A percentile compares a stretch with the other conserved stretches of the same genome.
These are phyloP conservation scores for Marchantia polymorpha DNA, from an alignment of 225 moss, liverwort and hornwort species.

Conservation along the genomic window DNA sequence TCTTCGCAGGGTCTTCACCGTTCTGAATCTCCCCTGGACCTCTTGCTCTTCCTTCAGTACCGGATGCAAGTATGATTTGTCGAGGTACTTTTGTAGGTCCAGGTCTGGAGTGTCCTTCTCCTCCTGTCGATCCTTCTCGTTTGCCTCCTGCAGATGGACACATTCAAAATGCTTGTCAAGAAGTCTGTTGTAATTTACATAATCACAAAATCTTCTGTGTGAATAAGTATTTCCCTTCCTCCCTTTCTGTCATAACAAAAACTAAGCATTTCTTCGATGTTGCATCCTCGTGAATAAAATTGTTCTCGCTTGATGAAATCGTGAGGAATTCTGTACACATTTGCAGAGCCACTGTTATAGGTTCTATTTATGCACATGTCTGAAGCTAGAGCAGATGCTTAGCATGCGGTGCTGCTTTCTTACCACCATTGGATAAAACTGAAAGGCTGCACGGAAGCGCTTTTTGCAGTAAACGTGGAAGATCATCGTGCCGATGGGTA, in stretches of 20 bases:
- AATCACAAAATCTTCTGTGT: too few species aligned
- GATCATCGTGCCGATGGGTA: conserved; percentile 60
- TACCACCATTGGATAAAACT: conserved; percentile 68
- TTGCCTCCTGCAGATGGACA: conserved; percentile 35
- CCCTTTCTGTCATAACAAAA: too few species aligned
- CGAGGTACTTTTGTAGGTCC: conserved; percentile 29
- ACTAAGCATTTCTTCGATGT: too few species aligned
- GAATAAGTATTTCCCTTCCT: too few species aligned
- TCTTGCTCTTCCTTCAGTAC: conserved; percentile 34
- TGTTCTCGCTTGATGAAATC: too few species aligned
- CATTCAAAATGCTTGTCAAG: too few species aligned
- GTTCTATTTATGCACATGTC: too few species aligned
- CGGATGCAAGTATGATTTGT: conserved; percentile 36
- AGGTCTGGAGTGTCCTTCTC: conserved; percentile 29
- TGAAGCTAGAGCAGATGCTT: too few species aligned
- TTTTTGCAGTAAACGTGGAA: conserved; percentile 68
- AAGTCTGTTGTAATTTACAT: too few species aligned
- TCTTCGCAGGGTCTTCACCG: neutral
- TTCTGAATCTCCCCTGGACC: neutral
- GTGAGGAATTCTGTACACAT: too few species aligned
- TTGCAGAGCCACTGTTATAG: too few species aligned
- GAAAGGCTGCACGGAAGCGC: conserved; percentile 65
- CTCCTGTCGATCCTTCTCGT: conserved; percentile 34
- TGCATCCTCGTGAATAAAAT: too few species aligned
- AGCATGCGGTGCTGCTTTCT: neutral